These are phyloP conservation scores for Quercus dentata DNA, from an alignment of 306 rosid species.

Conservation along the genomic window DNA sequence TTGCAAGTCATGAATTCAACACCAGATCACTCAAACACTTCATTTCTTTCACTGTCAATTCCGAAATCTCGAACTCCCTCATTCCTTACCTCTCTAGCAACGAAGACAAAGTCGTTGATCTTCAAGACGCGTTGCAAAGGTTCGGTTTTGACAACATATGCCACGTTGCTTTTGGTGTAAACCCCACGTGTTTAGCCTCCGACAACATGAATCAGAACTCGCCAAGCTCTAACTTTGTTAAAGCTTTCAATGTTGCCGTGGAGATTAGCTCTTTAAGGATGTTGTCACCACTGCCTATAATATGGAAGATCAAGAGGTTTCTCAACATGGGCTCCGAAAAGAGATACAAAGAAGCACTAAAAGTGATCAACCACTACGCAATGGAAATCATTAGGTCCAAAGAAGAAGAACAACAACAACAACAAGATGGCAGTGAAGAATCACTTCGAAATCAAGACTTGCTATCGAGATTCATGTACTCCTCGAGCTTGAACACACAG, in stretches of 20 bases:
- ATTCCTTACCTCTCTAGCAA: slow-evolving; percentile 3
- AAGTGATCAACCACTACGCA: slow-evolving; percentile 6
- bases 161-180: slow-evolving; percentile 4
- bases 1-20: slow-evolving; percentile 31
- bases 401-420: neutral
- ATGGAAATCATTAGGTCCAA: slow-evolving; percentile 7
- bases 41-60: slow-evolving; percentile 14
- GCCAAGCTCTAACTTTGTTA: slow-evolving; percentile 14
- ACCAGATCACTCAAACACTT: slow-evolving; percentile 28
- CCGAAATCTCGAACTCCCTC: slow-evolving; percentile 7
- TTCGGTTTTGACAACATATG: slow-evolving; percentile 15
- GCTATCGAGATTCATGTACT: slow-evolving; percentile 15
- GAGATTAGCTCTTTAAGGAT: slow-evolving; percentile 23
- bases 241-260: slow-evolving; percentile 41
- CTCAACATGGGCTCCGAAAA: slow-evolving; percentile 31
- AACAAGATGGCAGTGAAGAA: neutral
- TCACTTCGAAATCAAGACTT: neutral
- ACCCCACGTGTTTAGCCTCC: slow-evolving; percentile 11
- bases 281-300: slow-evolving; percentile 19
- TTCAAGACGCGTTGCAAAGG: slow-evolving; percentile 10
- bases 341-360: slow-evolving; percentile 26
- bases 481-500: neutral
- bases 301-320: slow-evolving; percentile 37
- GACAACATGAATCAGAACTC: neutral
- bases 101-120: slow-evolving; percentile 7